Evolutionary conservation across 306 rosid species (phyloP), one percentile per base, ranked within the genome.

Genomic region (Castanea crenata): DNA sequence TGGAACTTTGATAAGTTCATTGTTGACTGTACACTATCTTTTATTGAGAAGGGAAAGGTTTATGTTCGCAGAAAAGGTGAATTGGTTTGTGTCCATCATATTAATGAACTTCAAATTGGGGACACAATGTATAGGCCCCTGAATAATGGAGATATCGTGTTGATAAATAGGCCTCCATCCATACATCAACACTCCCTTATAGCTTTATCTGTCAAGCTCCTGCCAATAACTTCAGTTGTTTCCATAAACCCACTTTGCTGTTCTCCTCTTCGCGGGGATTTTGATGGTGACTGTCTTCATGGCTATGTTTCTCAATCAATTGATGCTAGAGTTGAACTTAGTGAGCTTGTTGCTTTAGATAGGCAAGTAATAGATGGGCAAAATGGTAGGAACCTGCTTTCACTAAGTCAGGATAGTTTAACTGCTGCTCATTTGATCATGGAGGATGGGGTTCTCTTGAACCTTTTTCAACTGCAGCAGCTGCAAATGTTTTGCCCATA

Each of bases 211-310:
- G 89, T 78, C 15, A 93, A 79, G 87, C 84, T 96, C 76, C 98
- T 96, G 81, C 99, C 94, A 2, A 83, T 88, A 54, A 69, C 76
- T 5, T 79, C 94, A 51, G 98, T 87, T 20, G 87, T 91, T 51
- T 87, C 97, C 3, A 82, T 96, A 56, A 96, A 96, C 74, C 99
- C 99, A 69, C 81, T 91, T 14, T 96, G 98, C 52, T 96, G 98
- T 85, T 93, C 98, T 41, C 99, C 99, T 55, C 79, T 96, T 62
- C 93, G 96, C 57, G 99, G 97, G 34, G 99, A 96, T 85, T 96
- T 96, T 88, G 99, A 93, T 81, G 99, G 99, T 13, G 99, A 93
- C 86, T 96, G 98, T 76, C 93, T 96, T 78, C 99, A 91, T 73
- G 99, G 99, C 5, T 93, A 90, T 81, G 81, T 96, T 89, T 92